These are phyloP conservation scores for Pulicaria dysenterica DNA, from an alignment of 129 eudicot genomes.

Conservation along the genomic window DNA sequence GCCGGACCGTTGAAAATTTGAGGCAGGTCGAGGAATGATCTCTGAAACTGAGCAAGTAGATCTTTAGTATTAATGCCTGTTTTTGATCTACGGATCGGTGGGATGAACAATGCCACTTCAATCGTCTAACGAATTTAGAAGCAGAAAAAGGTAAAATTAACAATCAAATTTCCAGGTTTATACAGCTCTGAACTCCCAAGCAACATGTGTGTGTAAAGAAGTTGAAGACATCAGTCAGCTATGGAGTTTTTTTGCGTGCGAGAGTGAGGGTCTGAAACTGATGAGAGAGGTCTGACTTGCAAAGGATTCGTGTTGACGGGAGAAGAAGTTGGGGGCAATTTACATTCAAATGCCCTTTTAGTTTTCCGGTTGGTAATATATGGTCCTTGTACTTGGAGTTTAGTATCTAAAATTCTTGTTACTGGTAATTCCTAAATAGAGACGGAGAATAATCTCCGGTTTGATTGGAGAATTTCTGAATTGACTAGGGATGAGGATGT, in stretches of 20 bases:
- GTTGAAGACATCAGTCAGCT: conserved; percentile 7
- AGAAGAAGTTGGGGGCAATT: conserved; percentile 13
- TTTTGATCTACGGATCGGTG: conserved; percentile 18
- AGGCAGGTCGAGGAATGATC: conserved; percentile 16
- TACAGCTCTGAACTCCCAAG: background rate
- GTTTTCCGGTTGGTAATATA: background rate
- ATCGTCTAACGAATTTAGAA: background rate
- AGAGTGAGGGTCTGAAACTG: conserved; percentile 31
- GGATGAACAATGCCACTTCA: conserved; percentile 17
- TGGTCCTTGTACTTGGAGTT: conserved; percentile 1
- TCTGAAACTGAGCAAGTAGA: conserved; percentile 26
- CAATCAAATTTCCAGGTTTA: background rate
- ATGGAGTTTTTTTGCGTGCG: conserved; percentile 20
- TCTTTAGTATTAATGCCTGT: conserved; percentile 6
- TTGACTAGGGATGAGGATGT: too few relatives aligned
- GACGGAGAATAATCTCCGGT: too few relatives aligned
- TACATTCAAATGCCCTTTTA: conserved; percentile 2
- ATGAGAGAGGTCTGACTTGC: conserved; percentile 36
- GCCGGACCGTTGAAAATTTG: conserved; percentile 14
- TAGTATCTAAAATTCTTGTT: background rate
- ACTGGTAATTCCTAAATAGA: too few relatives aligned
- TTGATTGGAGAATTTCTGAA: too few relatives aligned
- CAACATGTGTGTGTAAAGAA: conserved; percentile 4
- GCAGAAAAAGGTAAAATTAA: conserved; percentile 8
- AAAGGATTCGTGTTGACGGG: conserved; percentile 16